These are phyloP conservation scores for Naganishia cerealis DNA, from an alignment of 1,284 basidiomycete genomes.

Conservation along the genomic window DNA sequence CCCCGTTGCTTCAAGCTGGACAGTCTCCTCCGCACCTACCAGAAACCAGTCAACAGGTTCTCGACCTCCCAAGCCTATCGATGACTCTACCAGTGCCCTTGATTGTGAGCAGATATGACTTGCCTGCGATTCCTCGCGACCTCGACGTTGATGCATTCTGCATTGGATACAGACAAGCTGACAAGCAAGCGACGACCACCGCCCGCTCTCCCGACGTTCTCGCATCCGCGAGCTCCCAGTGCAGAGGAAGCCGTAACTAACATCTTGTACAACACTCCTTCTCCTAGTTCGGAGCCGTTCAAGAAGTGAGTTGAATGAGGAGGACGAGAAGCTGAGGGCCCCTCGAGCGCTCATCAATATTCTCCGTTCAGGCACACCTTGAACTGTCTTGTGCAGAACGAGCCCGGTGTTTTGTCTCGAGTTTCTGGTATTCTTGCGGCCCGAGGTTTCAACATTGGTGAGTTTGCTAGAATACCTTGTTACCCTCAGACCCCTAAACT, in stretches of 20 bases:
- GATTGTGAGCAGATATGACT: slow-evolving; percentile 76
- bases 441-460: slow-evolving; percentile 89
- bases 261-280: slow-evolving; percentile 93
- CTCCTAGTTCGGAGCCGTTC: slow-evolving; percentile 86
- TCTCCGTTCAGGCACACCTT: slow-evolving; percentile 73
- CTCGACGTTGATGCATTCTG: slow-evolving; percentile 23
- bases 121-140: slow-evolving; percentile 44
- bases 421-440: slow-evolving; percentile 97
- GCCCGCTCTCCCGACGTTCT: slow-evolving; percentile 45
- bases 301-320: slow-evolving; percentile 68
- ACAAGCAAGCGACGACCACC: slow-evolving; percentile 43
- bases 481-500: not conserved
- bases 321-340: not conserved
- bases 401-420: slow-evolving; percentile 95
- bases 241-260: slow-evolving; percentile 94
- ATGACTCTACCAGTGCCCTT: slow-evolving; percentile 88
- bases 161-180: slow-evolving; percentile 50
- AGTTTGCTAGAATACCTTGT: slow-evolving; percentile 27
- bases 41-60: slow-evolving; percentile 21
- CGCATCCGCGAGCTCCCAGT: slow-evolving; percentile 54
- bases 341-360: not conserved
- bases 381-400: slow-evolving; percentile 98
- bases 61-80: slow-evolving; percentile 60
- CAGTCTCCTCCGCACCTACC: slow-evolving; percentile 2
- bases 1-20: slow-evolving; percentile 5